phyloP scores from a whole-genome alignment of 768 basidiomycete genomes.

The Pisolithus marmoratus region DNA sequence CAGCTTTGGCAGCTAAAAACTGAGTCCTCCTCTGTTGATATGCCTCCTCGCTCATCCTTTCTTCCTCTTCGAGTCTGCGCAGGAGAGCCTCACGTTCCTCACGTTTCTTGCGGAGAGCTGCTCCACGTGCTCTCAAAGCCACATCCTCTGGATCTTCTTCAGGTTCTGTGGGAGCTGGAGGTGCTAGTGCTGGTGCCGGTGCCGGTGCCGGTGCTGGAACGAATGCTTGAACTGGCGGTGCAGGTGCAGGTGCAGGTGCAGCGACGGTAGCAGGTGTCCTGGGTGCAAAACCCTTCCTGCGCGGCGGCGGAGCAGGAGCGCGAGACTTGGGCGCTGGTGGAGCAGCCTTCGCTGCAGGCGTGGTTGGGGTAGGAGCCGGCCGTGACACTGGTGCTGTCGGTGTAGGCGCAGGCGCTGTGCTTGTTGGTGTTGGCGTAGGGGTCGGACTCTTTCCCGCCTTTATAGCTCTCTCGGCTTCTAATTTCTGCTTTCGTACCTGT shows the following conservation, averaged over 20 bases:
- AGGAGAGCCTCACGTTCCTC: conserved; percentile 69
- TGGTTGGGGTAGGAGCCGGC: conserved; percentile 30
- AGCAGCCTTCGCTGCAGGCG: conserved; percentile 27
- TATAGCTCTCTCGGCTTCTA: conserved; percentile 69
- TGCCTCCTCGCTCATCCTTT: conserved; percentile 48
- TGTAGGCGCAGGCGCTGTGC: conserved; percentile 31
- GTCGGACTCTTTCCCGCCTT: conserved; percentile 40
- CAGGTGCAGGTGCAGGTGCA: conserved; percentile 18
- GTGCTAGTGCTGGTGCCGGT: conserved; percentile 35
- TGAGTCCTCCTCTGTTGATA: conserved; percentile 29
- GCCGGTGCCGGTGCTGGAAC: conserved; percentile 46
- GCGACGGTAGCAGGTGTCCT: conserved; percentile 19
- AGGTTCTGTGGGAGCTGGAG: conserved; percentile 30
- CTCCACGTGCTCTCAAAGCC: conserved; percentile 61
- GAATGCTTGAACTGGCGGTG: conserved; percentile 33
- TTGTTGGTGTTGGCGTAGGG: conserved; percentile 37
- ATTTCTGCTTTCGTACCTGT: conserved; percentile 57
- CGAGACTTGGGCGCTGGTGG: conserved; percentile 33
- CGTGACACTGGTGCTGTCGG: conserved; percentile 14
- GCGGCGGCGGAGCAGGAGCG: conserved; percentile 35
- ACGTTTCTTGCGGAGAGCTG: conserved; percentile 61
- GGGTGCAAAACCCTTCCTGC: conserved; percentile 8
- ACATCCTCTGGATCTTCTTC: conserved; percentile 77
- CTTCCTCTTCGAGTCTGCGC: conserved; percentile 65
- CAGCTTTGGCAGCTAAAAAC: conserved; percentile 34